A percentile compares a stretch with the other conserved stretches of the same genome.
These are phyloP conservation scores for Beverwykella pulmonaria DNA, from an alignment of 495 filamentous ascomycete species.

Conservation along the genomic window DNA sequence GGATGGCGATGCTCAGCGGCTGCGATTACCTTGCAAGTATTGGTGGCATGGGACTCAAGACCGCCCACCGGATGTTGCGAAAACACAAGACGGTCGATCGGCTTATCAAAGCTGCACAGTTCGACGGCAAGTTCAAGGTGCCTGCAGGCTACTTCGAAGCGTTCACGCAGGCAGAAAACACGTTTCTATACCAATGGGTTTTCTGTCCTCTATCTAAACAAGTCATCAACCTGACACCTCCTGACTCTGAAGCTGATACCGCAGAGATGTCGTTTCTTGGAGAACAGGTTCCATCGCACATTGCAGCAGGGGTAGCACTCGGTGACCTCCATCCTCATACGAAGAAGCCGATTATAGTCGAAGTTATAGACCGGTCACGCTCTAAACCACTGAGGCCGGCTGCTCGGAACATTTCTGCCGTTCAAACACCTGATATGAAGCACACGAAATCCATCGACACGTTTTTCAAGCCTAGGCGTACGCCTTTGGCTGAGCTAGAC, in stretches of 20 bases:
- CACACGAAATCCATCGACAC: slow-evolving; percentile 67
- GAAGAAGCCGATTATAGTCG: slow-evolving; percentile 54
- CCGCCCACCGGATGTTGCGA: slow-evolving; percentile 83
- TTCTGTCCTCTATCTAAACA: slow-evolving; percentile 75
- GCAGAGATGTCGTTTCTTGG: slow-evolving; percentile 81
- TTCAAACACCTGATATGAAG: slow-evolving; percentile 60
- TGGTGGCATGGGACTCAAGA: slow-evolving; percentile 85
- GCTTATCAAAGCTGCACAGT: slow-evolving; percentile 77
- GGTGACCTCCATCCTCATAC: slow-evolving; percentile 91
- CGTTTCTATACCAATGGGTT: slow-evolving; percentile 92
- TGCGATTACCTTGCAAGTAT: slow-evolving; percentile 93
- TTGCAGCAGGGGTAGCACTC: slow-evolving; percentile 74
- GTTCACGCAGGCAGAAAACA: slow-evolving; percentile 84
- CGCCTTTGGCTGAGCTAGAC: slow-evolving; percentile 82
- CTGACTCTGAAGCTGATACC: slow-evolving; percentile 60
- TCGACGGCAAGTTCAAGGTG: slow-evolving; percentile 81
- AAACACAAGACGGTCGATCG: slow-evolving; percentile 86
- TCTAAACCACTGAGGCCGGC: slow-evolving; percentile 33
- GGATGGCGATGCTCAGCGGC: slow-evolving; percentile 96
- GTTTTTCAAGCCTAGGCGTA: slow-evolving; percentile 77
- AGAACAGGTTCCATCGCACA: slow-evolving; percentile 62
- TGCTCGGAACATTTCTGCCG: neutral
- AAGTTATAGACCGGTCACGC: slow-evolving; percentile 12
- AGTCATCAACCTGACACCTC: slow-evolving; percentile 72
- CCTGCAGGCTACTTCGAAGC: slow-evolving; percentile 74